phyloP scores from a whole-genome alignment of 2,329 filamentous ascomycete genomes.

The Dactylella cylindrospora region DNA sequence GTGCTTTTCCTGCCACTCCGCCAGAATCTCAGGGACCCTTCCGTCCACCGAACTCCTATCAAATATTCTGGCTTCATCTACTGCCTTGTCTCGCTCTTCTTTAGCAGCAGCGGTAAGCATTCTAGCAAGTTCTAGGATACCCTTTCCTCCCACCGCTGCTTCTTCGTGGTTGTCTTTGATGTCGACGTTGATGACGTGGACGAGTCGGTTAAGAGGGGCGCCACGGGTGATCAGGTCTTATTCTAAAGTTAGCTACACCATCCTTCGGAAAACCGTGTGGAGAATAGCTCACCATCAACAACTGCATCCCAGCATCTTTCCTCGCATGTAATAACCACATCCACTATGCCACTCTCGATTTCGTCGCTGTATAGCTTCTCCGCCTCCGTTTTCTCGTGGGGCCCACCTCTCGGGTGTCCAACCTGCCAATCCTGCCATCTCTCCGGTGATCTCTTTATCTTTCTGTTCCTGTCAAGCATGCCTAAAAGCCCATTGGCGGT shows the following conservation, averaged over 20 bases:
- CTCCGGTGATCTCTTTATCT: conserved; percentile 92
- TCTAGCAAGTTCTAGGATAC: conserved; percentile 87
- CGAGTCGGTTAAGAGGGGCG: conserved; percentile 81
- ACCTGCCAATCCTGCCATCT: conserved; percentile 97
- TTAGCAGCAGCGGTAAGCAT: conserved; percentile 76
- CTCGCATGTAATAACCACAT: conserved; percentile 95
- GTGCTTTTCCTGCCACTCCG: conserved; percentile 92
- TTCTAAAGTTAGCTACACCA: background rate
- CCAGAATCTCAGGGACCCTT: conserved; percentile 85
- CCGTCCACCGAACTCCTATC: conserved; percentile 83
- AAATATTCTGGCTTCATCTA: conserved; percentile 68
- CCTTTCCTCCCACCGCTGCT: conserved; percentile 82
- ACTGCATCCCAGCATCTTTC: conserved; percentile 98
- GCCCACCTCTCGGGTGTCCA: conserved; percentile 76
- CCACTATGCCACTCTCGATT: conserved; percentile 84
- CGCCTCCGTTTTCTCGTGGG: conserved; percentile 34
- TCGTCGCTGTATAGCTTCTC: conserved; percentile 57
- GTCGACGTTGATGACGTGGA: conserved; percentile 97
- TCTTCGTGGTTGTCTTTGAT: conserved; percentile 99
- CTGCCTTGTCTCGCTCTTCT: conserved; percentile 72
- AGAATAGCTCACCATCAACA: conserved; percentile 62
- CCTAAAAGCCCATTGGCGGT: conserved; percentile 88
- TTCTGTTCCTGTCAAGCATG: conserved; percentile 90
- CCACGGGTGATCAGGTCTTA: conserved; percentile 79
- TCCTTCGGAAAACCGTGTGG: background rate